These are phyloP conservation scores for Boletus mariae DNA, from an alignment of 1,284 basidiomycete species.

Conservation along the genomic window DNA sequence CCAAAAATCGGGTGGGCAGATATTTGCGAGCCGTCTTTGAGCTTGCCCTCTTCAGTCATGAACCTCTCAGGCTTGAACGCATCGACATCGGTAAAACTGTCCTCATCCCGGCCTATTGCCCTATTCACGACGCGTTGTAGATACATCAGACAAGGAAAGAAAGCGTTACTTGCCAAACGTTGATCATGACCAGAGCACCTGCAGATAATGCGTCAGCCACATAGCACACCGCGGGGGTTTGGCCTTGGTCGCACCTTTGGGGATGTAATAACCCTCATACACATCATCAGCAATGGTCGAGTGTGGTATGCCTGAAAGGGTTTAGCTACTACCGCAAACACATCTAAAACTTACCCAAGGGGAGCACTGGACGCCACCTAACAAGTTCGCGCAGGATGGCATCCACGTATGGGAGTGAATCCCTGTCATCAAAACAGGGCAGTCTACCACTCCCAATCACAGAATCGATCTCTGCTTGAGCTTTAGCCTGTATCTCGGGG, in stretches of 20 bases:
- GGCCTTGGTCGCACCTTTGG: neutral
- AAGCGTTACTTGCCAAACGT: neutral
- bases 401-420: neutral
- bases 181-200: neutral
- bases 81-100: neutral
- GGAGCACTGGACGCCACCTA: neutral
- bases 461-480: slow-evolving; percentile 31
- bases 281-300: neutral
- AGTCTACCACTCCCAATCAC: neutral
- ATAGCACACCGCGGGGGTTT: neutral
- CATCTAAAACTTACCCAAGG: neutral
- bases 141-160: neutral
- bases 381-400: neutral
- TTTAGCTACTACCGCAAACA: neutral
- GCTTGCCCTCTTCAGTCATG: neutral
- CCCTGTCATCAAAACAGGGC: neutral
- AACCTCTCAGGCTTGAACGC: neutral
- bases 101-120: neutral
- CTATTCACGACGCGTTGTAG: neutral
- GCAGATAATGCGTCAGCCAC: neutral
- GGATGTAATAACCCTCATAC: neutral
- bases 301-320: neutral
- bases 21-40: neutral
- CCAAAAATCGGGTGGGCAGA: neutral
- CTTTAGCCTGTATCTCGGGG: slow-evolving; percentile 27